Evolutionary conservation across 139 green algal genomes (phyloP).

Genomic region (Closterium sp.): DNA sequence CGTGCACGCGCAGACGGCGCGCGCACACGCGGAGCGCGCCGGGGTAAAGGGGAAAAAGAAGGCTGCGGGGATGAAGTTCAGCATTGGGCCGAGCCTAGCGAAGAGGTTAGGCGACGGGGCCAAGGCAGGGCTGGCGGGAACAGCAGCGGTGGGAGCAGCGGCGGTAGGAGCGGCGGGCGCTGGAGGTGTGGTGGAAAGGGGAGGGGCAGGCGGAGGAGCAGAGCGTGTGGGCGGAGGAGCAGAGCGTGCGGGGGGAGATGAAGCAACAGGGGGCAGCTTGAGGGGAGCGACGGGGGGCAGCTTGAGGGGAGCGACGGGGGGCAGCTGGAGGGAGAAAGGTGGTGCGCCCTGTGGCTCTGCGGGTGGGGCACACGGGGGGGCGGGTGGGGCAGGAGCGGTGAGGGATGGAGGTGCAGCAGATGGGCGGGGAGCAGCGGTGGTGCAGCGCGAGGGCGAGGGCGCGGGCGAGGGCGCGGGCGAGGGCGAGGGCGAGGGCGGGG

Average conservation of each 20-base stretch:
- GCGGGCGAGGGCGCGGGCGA: too few species aligned
- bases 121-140: background rate
- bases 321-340: slow-evolving; percentile 3
- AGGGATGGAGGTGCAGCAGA: slow-evolving; percentile 24
- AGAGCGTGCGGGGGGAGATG: background rate
- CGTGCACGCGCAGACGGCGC: slow-evolving; percentile 12
- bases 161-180: background rate
- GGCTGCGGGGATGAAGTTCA: background rate
- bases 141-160: background rate
- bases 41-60: background rate
- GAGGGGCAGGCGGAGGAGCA: background rate
- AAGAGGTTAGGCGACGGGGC: background rate
- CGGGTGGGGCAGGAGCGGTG: slow-evolving; percentile 35
- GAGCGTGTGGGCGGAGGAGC: background rate
- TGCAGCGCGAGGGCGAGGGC: too few species aligned
- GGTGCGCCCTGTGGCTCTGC: too few species aligned
- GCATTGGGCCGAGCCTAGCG: background rate
- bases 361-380: slow-evolving; percentile 25
- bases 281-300: slow-evolving; percentile 18
- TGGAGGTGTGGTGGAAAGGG: background rate
- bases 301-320: slow-evolving; percentile 24
- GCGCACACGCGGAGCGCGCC: background rate
- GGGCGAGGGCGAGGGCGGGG: too few species aligned
- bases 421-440: background rate
- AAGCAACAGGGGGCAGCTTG: slow-evolving; percentile 23